A percentile compares a stretch with the other conserved stretches of the same genome.
Evolutionary conservation across 345 rosid genomes (phyloP).

Genomic region (Acer saccharum): DNA sequence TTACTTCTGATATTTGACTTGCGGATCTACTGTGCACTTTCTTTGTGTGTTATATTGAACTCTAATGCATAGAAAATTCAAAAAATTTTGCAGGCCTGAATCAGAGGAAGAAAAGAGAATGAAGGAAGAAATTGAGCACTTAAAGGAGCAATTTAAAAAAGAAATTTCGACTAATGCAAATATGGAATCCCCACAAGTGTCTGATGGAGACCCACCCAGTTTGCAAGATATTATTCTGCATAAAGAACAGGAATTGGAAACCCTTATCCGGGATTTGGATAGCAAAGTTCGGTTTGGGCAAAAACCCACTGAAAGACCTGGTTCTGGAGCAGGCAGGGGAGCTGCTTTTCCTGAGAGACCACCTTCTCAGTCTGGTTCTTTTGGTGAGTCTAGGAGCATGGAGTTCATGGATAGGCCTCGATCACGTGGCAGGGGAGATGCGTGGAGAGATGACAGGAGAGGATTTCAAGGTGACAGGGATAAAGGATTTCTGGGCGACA

Average conservation of each 20-base stretch:
- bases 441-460: constrained; percentile 80
- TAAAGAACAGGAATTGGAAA: constrained; percentile 75
- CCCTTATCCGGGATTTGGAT: constrained; percentile 64
- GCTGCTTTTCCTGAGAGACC: constrained; percentile 71
- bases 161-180: constrained; percentile 35
- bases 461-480: constrained; percentile 79
- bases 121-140: constrained; percentile 65
- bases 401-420: constrained; percentile 79
- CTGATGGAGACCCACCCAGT: constrained; percentile 36
- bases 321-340: constrained; percentile 76
- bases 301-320: constrained; percentile 72
- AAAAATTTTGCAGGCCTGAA: constrained; percentile 63
- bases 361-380: constrained; percentile 75
- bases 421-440: constrained; percentile 74
- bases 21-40: background rate
- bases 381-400: constrained; percentile 63
- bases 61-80: background rate
- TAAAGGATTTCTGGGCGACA: constrained; percentile 70
- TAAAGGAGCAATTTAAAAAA: constrained; percentile 52
- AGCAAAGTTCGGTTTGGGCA: constrained; percentile 80
- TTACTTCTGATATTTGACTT: background rate
- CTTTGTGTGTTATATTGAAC: background rate
- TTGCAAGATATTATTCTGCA: constrained; percentile 42
- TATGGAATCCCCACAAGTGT: constrained; percentile 39
- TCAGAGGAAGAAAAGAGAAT: constrained; percentile 73